phyloP scores from a whole-genome alignment of 1,284 basidiomycete species.

The Naganishia sp. region DNA sequence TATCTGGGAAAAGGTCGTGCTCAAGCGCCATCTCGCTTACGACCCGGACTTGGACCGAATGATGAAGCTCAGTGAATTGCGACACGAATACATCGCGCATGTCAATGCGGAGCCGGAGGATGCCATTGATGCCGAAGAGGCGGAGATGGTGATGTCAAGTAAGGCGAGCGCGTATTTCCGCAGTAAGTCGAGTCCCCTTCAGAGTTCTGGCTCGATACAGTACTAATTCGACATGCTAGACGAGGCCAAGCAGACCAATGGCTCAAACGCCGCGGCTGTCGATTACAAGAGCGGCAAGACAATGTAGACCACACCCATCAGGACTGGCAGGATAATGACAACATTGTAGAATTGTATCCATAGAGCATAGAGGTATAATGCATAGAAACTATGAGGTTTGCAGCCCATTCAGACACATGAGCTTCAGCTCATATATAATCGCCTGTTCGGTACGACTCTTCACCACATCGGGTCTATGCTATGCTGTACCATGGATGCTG shows the following conservation, averaged over 20 bases:
- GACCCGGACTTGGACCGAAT: constrained; percentile 58
- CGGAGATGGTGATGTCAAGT: constrained; percentile 35
- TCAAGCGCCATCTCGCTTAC: constrained; percentile 58
- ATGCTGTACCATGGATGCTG: too few species aligned
- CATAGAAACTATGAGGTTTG: not conserved
- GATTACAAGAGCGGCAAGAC: constrained; percentile 14
- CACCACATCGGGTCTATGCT: too few species aligned
- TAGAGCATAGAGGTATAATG: constrained; percentile 19
- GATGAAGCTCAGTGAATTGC: constrained; percentile 58
- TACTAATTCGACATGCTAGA: constrained; percentile 4
- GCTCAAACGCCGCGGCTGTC: not conserved
- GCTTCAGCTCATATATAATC: not conserved
- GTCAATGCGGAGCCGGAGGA: constrained; percentile 27
- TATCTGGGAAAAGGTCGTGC: constrained; percentile 56
- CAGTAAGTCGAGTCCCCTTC: constrained; percentile 32
- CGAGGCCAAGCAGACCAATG: constrained; percentile 18
- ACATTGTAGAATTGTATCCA: constrained; percentile 26
- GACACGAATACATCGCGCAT: constrained; percentile 51
- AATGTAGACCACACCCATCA: not conserved
- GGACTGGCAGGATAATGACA: not conserved
- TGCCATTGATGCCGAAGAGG: constrained; percentile 20
- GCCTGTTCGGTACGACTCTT: too few species aligned
- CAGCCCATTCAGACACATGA: not conserved
- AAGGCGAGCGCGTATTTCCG: constrained; percentile 39
- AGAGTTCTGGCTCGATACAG: not conserved